Evolutionary conservation across 768 basidiomycete species (phyloP).

Genomic region (Krasilnikovozyma curviuscula): DNA sequence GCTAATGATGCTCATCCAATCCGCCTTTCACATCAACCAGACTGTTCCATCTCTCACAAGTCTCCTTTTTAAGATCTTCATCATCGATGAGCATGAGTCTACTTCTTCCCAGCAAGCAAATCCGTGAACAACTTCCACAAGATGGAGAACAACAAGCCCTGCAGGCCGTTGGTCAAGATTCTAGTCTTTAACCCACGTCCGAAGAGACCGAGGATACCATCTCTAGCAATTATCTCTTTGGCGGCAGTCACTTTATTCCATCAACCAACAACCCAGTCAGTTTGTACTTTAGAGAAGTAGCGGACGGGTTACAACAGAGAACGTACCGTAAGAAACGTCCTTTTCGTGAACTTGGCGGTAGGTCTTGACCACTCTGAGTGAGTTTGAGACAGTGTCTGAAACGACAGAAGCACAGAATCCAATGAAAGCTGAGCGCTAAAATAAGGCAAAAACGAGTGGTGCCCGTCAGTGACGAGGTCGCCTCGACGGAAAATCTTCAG

Average conservation of each 20-base stretch:
- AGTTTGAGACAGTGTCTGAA: constrained; percentile 74
- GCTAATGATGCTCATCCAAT: too few species aligned
- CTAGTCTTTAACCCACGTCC: constrained; percentile 64
- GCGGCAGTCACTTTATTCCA: constrained; percentile 57
- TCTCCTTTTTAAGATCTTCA: too few species aligned
- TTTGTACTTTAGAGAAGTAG: neutral
- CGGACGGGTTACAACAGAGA: neutral
- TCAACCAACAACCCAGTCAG: neutral
- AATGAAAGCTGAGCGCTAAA: constrained; percentile 60
- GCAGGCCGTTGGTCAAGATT: constrained; percentile 55
- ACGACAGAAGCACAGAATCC: constrained; percentile 71
- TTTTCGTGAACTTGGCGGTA: constrained; percentile 79
- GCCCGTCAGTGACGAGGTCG: too few species aligned
- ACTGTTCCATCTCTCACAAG: too few species aligned
- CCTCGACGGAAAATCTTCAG: too few species aligned
- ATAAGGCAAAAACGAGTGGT: too few species aligned
- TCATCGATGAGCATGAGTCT: too few species aligned
- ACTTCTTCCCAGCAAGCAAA: constrained; percentile 40
- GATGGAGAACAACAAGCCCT: constrained; percentile 75
- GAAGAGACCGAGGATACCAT: constrained; percentile 62
- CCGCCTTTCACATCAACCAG: too few species aligned
- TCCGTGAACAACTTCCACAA: constrained; percentile 84
- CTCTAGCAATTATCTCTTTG: constrained; percentile 47
- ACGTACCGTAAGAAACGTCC: constrained; percentile 49
- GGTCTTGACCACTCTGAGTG: constrained; percentile 80